Evolutionary conservation across 2,329 filamentous ascomycete species (phyloP), one percentile per base, ranked within the genome.

Genomic region (Shiraia bambusicola): DNA sequence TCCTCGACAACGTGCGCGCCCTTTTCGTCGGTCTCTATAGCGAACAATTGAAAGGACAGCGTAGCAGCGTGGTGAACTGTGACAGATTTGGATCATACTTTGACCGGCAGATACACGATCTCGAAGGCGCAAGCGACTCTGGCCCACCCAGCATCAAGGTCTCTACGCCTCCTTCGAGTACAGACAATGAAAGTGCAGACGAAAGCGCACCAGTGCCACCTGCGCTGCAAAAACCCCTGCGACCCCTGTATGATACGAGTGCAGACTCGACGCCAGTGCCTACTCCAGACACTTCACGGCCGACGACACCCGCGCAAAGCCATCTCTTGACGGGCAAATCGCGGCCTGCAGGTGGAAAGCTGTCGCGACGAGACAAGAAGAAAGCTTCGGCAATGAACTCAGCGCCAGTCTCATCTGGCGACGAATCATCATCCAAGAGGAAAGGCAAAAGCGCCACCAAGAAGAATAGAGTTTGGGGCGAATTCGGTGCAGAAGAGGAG

Each of bases 1-100:
- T 98, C 34, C 83, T 98, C 54, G 92, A 96, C 63, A 95, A 97
- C 61, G 89, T 97, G 60, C 88, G 86, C 66, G 90, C 87, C 8
- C 84, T 98, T 25, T 98, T 97, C 64, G 79, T 93, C 54, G 87
- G 90, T 52, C 78, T 96, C 19, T 98, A 97, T 67, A 87, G 84
- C 54, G 86, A 93, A 44, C 87, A 95, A 68, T 75, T 98, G 40
- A 90, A 83, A 66, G 87, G 87, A 56, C 81, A 87, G 17, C 81
- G 92, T 64, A 87, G 84, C 9, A 89, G 87, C 39, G 76, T 87
- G 15, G 77, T 93, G 42, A 82, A 91, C 64, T 95, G 90, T 71
- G 67, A 76, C 37, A 66, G 58, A 34, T 98, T 98, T 65, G 89
- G 94, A 63, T 79, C 86, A 57, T 97, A 96, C 70, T 98, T 97